A percentile compares a stretch with the other conserved stretches of the same genome.
These are phyloP conservation scores for Camellia japonica DNA, from an alignment of 148 eudicot genomes.

Conservation along the genomic window DNA sequence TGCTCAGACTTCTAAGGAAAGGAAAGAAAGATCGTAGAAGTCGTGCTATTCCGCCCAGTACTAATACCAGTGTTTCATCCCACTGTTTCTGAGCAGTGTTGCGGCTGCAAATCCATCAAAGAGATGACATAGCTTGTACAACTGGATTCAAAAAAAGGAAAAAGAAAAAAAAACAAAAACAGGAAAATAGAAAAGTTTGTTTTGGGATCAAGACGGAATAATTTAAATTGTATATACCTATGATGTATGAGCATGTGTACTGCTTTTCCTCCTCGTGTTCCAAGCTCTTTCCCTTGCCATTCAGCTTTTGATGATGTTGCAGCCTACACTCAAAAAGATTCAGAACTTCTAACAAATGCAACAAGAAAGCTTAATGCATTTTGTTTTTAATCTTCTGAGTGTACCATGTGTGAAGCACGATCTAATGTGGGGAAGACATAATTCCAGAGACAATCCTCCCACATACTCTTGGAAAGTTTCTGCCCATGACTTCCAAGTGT, in stretches of 20 bases:
- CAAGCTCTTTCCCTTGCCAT: constrained; percentile 98
- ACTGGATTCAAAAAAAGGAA: background rate
- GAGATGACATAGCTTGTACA: background rate
- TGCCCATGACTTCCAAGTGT: constrained; percentile 98
- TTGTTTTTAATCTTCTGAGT: constrained; percentile 8
- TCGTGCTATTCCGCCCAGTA: constrained; percentile 87
- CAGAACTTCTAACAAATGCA: constrained; percentile 1
- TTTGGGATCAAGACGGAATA: background rate
- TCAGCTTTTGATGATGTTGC: constrained; percentile 98
- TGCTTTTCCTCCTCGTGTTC: constrained; percentile 94
- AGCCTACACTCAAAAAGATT: constrained; percentile 51
- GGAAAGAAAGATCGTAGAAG: constrained; percentile 84
- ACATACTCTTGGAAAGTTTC: constrained; percentile 83
- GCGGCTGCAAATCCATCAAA: constrained; percentile 54
- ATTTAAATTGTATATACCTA: constrained; percentile 41
- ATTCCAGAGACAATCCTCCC: constrained; percentile 99
- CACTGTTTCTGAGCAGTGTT: constrained; percentile 99
- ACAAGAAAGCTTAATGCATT: background rate
- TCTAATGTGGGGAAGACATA: constrained; percentile 87
- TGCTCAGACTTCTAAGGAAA: constrained; percentile 61
- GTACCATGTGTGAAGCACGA: constrained; percentile 94
- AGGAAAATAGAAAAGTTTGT: background rate
- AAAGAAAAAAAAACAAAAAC: background rate
- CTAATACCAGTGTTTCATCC: constrained; percentile 97
- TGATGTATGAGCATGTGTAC: constrained; percentile 99